A percentile compares a stretch with the other conserved stretches of the same genome.
These are phyloP conservation scores for Aplosporella prunicola DNA, from an alignment of 2,329 filamentous ascomycete species.

Conservation along the genomic window DNA sequence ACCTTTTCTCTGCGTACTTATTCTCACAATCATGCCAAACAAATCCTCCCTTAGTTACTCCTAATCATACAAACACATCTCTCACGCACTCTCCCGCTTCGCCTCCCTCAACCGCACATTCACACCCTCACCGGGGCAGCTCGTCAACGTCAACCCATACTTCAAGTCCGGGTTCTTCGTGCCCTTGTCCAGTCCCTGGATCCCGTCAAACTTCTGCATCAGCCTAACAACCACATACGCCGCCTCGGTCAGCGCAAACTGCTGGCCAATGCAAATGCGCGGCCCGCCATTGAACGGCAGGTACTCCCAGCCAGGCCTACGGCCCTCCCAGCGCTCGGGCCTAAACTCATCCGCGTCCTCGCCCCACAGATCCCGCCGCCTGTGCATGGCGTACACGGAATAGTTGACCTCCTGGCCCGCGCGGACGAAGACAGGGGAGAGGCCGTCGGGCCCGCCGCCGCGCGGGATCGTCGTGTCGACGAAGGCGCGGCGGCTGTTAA, in stretches of 20 bases:
- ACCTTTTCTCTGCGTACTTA: too few species aligned
- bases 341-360: slow-evolving; percentile 39
- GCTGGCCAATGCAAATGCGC: slow-evolving; percentile 26
- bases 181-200: slow-evolving; percentile 12
- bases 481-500: slow-evolving; percentile 42
- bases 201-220: slow-evolving; percentile 16
- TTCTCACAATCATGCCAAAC: too few species aligned
- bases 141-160: slow-evolving; percentile 18
- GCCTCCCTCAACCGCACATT: slow-evolving; percentile 22
- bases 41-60: too few species aligned
- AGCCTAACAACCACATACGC: slow-evolving; percentile 13
- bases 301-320: slow-evolving; percentile 29
- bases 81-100: too few species aligned
- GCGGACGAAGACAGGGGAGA: slow-evolving; percentile 40
- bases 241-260: slow-evolving; percentile 16
- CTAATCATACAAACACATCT: too few species aligned
- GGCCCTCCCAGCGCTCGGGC: slow-evolving; percentile 39
- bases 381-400: slow-evolving; percentile 41
- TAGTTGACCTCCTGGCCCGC: slow-evolving; percentile 39
- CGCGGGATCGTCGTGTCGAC: slow-evolving; percentile 43
- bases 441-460: slow-evolving; percentile 40
- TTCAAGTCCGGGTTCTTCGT: neutral
- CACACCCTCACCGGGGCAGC: slow-evolving; percentile 23
- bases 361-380: slow-evolving; percentile 40
- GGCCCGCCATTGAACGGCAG: slow-evolving; percentile 32